Conservation (phyloP, 2,329 filamentous ascomycete species). For the Aspergillus hortae region DNA sequence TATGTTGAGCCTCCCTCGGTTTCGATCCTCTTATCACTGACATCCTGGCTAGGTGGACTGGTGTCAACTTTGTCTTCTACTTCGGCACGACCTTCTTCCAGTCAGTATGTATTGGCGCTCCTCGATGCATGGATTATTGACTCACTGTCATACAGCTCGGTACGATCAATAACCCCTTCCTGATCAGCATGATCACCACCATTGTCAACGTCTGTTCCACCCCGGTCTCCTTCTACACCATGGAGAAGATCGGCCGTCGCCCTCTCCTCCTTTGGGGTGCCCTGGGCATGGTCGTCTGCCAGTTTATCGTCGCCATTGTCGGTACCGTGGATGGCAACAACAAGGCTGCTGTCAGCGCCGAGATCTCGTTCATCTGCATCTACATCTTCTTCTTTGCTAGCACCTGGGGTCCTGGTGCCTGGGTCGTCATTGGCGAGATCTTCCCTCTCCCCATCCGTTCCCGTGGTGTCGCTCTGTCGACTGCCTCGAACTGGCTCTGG, state of each 20-base stretch:
- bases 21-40: not conserved
- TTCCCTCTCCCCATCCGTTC: conserved; percentile 87
- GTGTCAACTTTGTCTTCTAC: conserved; percentile 93
- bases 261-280: conserved; percentile 75
- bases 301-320: conserved; percentile 80
- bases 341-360: conserved; percentile 50
- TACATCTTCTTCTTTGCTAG: conserved; percentile 91
- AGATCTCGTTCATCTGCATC: conserved; percentile 86
- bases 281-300: conserved; percentile 76
- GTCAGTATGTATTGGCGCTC: conserved; percentile 16
- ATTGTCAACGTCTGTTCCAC: conserved; percentile 85
- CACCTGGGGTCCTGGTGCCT: conserved; percentile 76
- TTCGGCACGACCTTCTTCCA: conserved; percentile 82
- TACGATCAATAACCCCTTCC: conserved; percentile 72
- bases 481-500: conserved; percentile 89
- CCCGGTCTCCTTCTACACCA: conserved; percentile 80
- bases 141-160: conserved; percentile 53
- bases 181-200: conserved; percentile 81
- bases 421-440: conserved; percentile 79
- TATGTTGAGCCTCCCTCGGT: conserved; percentile 23
- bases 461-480: conserved; percentile 80
- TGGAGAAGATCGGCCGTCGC: conserved; percentile 79
- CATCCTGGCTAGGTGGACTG: conserved; percentile 51
- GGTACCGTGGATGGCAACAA: conserved; percentile 59
- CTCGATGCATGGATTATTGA: not conserved